Percentiles rank a stretch among this genome's conserved stretches.
Conservation (phyloP, 2,329 filamentous ascomycete species). For the Coniochaeta hoffmannii region DNA sequence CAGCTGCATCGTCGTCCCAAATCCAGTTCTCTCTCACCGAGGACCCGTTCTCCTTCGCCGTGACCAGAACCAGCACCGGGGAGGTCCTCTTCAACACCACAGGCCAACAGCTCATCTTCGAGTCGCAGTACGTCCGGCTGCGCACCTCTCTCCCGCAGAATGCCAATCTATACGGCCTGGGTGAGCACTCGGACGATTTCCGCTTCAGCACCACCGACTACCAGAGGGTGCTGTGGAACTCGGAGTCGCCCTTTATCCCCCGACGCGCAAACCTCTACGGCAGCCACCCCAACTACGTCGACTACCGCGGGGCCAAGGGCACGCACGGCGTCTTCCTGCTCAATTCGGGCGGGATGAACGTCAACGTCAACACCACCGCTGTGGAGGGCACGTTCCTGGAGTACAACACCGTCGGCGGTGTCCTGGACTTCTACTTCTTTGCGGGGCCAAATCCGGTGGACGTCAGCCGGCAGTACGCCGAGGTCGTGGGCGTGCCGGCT, state of each 20-base stretch:
- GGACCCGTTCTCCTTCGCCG: conserved; percentile 59
- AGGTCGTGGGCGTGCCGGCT: conserved; percentile 45
- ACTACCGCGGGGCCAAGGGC: conserved; percentile 48
- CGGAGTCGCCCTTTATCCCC: conserved; percentile 58
- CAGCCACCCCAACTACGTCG: conserved; percentile 65
- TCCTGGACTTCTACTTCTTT: conserved; percentile 64
- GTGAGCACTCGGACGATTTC: conserved; percentile 67
- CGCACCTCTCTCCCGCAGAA: conserved; percentile 59
- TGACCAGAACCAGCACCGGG: conserved; percentile 32
- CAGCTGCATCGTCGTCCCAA: conserved; percentile 24
- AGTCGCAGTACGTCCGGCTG: conserved; percentile 66
- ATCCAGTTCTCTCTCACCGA: conserved; percentile 37
- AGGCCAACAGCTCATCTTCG: conserved; percentile 53
- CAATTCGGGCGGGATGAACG: conserved; percentile 69
- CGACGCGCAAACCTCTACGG: conserved; percentile 60
- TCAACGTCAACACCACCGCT: conserved; percentile 59
- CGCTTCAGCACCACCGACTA: conserved; percentile 56
- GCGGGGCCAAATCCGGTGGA: conserved; percentile 50
- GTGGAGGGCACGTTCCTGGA: conserved; percentile 61
- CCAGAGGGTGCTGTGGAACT: conserved; percentile 61
- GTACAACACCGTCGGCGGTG: conserved; percentile 70
- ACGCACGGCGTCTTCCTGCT: conserved; percentile 62
- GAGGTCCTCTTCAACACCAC: conserved; percentile 52
- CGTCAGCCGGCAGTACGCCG: conserved; percentile 50
- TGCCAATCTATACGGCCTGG: conserved; percentile 67